A percentile compares a stretch with the other conserved stretches of the same genome.
phyloP scores from a whole-genome alignment of 2,329 filamentous ascomycete genomes.

The Venturia aucupariae region DNA sequence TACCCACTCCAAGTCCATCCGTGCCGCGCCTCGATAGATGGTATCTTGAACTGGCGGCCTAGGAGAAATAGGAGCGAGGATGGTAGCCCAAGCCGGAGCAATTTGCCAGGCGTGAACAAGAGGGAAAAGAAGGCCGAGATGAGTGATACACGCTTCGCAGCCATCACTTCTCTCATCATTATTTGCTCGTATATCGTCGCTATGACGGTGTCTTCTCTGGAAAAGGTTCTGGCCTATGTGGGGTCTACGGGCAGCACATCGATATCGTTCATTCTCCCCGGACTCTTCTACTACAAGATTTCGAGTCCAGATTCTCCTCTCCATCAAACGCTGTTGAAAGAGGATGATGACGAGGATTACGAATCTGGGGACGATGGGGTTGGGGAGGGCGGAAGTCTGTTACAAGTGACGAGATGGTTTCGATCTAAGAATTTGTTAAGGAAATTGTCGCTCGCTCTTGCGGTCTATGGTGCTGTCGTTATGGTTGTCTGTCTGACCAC shows the following conservation, averaged over 20 bases:
- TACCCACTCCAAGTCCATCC: constrained; percentile 94
- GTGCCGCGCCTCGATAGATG: constrained; percentile 88
- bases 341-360: constrained; percentile 87
- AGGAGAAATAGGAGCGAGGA: constrained; percentile 12
- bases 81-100: constrained; percentile 23
- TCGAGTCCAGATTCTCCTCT: constrained; percentile 78
- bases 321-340: constrained; percentile 80
- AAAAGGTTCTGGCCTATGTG: constrained; percentile 88
- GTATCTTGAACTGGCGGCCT: constrained; percentile 88
- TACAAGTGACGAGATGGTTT: constrained; percentile 25
- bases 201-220: constrained; percentile 81
- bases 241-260: constrained; percentile 89
- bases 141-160: constrained; percentile 77
- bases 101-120: constrained; percentile 18
- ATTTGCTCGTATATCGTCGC: constrained; percentile 78
- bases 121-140: constrained; percentile 45
- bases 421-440: constrained; percentile 54
- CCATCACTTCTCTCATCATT: constrained; percentile 80
- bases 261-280: constrained; percentile 94
- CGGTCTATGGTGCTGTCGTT: constrained; percentile 74
- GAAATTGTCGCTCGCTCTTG: constrained; percentile 63
- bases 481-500: constrained; percentile 83
- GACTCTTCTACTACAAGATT: constrained; percentile 98
- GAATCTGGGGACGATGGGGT: constrained; percentile 51
- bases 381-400: constrained; percentile 40